Conservation (phyloP, 768 basidiomycete species). For the Rhodotorula toruloides region DNA sequence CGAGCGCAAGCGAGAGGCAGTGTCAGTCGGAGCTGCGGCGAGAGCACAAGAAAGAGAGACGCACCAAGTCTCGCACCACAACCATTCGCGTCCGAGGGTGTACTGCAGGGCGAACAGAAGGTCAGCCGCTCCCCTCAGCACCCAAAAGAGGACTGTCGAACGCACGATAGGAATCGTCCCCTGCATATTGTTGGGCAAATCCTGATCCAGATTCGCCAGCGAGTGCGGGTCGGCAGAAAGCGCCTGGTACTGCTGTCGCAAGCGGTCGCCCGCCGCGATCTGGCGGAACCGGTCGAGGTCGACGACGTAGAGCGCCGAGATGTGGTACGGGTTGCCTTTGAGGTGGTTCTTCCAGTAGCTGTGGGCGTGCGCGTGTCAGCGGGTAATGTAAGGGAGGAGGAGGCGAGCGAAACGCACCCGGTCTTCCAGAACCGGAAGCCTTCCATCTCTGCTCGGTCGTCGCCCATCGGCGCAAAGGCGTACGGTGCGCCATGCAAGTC, state of each 20-base stretch:
- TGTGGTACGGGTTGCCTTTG: conserved; percentile 81
- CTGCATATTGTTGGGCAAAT: conserved; percentile 78
- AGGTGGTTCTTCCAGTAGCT: conserved; percentile 70
- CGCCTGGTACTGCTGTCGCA: conserved; percentile 85
- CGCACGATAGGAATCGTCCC: conserved; percentile 84
- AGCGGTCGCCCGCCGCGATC: conserved; percentile 66
- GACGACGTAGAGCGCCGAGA: conserved; percentile 95
- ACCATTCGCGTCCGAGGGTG: conserved; percentile 86
- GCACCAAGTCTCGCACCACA: conserved; percentile 99
- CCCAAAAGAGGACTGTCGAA: conserved; percentile 34
- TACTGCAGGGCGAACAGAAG: conserved; percentile 52
- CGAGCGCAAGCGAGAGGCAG: conserved; percentile 8
- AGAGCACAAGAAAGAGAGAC: not conserved
- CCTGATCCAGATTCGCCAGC: conserved; percentile 91
- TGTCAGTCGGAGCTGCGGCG: conserved; percentile 40
- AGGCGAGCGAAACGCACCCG: conserved; percentile 52
- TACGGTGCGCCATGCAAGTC: conserved; percentile 91
- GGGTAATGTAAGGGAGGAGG: conserved; percentile 42
- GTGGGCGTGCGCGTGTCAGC: not conserved
- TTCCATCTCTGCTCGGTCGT: conserved; percentile 90
- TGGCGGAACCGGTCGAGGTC: conserved; percentile 93
- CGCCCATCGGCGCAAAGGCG: conserved; percentile 89
- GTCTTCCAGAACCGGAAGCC: conserved; percentile 99
- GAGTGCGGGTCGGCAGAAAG: conserved; percentile 92
- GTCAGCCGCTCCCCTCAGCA: not conserved